Evolutionary conservation across 139 green algal species (phyloP).

Genomic region (Tetraselmis chui): DNA sequence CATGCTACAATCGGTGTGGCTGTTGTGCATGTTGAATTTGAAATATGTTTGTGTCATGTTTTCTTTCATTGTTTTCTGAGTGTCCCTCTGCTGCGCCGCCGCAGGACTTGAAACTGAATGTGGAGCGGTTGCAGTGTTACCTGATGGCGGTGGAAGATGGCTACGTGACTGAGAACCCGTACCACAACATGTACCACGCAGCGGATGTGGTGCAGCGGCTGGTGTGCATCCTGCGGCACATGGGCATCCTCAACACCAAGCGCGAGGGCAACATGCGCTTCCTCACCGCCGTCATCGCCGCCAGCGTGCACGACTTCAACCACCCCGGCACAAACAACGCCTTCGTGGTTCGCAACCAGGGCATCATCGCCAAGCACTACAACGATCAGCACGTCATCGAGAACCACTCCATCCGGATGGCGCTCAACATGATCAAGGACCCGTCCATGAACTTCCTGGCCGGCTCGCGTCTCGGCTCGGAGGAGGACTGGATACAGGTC

Average conservation of each 20-base stretch:
- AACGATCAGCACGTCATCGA: constrained; percentile 8
- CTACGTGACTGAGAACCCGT: background rate
- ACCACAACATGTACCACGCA: constrained; percentile 5
- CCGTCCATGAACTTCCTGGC: background rate
- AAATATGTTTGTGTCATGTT: too few relatives aligned
- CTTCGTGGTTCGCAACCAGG: background rate
- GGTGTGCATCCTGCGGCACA: background rate
- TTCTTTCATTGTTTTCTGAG: too few relatives aligned
- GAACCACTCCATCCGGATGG: background rate
- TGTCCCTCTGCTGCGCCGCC: too few relatives aligned
- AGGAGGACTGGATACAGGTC: background rate
- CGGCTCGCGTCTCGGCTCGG: background rate
- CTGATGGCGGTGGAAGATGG: background rate
- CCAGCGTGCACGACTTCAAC: background rate
- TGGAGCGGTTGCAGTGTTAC: background rate
- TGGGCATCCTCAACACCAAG: background rate
- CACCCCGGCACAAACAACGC: constrained; percentile 3
- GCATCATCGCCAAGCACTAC: background rate
- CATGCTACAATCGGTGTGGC: too few relatives aligned
- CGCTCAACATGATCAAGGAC: background rate
- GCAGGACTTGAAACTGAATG: background rate
- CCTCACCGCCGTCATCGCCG: background rate
- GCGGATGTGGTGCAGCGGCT: background rate
- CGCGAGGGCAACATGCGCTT: background rate
- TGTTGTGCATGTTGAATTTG: too few relatives aligned